Conservation (phyloP, 2,329 filamentous ascomycete species). For the Didymella arachidicola region DNA sequence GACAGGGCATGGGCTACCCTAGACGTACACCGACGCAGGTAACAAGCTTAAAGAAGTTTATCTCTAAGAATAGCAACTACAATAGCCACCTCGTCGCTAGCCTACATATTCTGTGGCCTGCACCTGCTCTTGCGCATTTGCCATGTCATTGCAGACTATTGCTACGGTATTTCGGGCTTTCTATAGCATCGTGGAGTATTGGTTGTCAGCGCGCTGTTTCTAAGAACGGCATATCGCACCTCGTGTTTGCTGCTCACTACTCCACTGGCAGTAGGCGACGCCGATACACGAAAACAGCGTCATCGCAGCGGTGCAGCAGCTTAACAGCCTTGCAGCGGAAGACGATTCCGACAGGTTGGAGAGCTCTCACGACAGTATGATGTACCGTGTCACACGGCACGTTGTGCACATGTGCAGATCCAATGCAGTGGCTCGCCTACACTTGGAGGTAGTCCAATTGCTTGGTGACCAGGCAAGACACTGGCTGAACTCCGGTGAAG, state of each 20-base stretch:
- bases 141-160: conserved; percentile 31
- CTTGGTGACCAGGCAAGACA: conserved; percentile 7
- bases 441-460: not conserved
- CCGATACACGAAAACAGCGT: conserved; percentile 19
- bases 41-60: conserved; percentile 43
- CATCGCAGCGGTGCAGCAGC: conserved; percentile 7
- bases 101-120: conserved; percentile 39
- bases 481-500: conserved; percentile 3
- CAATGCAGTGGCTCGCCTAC: conserved; percentile 17
- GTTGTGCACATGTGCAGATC: conserved; percentile 18
- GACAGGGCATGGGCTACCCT: conserved; percentile 24
- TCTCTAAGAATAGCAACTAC: conserved; percentile 44
- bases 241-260: conserved; percentile 39
- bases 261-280: conserved; percentile 21
- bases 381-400: conserved; percentile 16
- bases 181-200: conserved; percentile 19
- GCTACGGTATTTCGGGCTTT: conserved; percentile 31
- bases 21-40: conserved; percentile 11
- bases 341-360: conserved; percentile 20
- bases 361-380: conserved; percentile 1
- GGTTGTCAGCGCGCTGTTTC: conserved; percentile 25
- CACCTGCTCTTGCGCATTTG: conserved; percentile 35
- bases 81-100: conserved; percentile 17
- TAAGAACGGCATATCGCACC: conserved; percentile 33
- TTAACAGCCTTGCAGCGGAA: conserved; percentile 29